These are phyloP conservation scores for Cinnamomum micranthum DNA, from an alignment of 164 flowering plant species.

Conservation along the genomic window DNA sequence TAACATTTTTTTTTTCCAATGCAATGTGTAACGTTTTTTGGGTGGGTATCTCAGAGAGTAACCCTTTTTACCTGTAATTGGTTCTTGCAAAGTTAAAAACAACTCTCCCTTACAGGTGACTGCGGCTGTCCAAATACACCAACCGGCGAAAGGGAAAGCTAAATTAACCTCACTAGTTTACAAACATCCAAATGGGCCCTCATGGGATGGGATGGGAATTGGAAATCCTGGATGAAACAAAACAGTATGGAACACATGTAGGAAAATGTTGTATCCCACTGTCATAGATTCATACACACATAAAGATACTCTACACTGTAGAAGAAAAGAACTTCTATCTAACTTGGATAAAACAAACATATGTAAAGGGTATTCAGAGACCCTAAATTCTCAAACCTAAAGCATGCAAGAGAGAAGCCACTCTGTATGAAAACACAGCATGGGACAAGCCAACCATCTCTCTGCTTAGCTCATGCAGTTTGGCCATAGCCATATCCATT, in stretches of 20 bases:
- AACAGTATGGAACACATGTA: background rate
- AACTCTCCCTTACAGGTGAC: too few relatives aligned
- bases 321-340: background rate
- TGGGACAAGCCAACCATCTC: background rate
- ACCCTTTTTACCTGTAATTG: too few relatives aligned
- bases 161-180: too few relatives aligned
- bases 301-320: background rate
- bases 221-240: too few relatives aligned
- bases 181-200: too few relatives aligned
- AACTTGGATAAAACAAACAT: background rate
- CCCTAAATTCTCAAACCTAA: background rate
- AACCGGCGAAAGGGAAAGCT: too few relatives aligned
- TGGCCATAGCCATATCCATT: slow-evolving; percentile 10
- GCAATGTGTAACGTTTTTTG: too few relatives aligned
- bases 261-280: background rate
- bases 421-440: background rate
- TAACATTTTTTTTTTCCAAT: too few relatives aligned
- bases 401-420: background rate
- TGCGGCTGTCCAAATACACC: too few relatives aligned
- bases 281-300: background rate
- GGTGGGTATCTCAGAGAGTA: too few relatives aligned
- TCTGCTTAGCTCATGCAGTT: background rate
- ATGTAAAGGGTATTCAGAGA: background rate
- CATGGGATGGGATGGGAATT: too few relatives aligned
- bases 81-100: too few relatives aligned